A percentile compares a stretch with the other conserved stretches of the same genome.
Evolutionary conservation across 495 filamentous ascomycete genomes (phyloP).

Genomic region (Xylaria sp.): DNA sequence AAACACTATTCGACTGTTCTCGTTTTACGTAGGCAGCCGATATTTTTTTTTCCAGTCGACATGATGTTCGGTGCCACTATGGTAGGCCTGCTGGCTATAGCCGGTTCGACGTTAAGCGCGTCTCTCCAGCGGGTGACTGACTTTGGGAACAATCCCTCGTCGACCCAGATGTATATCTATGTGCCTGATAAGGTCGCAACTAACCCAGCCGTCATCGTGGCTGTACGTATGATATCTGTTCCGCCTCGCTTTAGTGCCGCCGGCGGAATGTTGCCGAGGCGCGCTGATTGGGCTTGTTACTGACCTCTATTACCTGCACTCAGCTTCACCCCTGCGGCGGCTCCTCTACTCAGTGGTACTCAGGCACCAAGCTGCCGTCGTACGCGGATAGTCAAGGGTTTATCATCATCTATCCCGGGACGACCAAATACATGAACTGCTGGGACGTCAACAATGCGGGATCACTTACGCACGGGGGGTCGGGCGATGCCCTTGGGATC

Average conservation of each 20-base stretch:
- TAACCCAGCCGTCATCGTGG: slow-evolving; percentile 42
- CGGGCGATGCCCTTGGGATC: slow-evolving; percentile 61
- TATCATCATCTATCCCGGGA: slow-evolving; percentile 61
- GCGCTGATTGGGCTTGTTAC: neutral
- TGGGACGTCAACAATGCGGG: slow-evolving; percentile 60
- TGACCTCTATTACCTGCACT: neutral
- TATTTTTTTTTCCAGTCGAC: neutral
- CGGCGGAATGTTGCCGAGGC: neutral
- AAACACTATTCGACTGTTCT: neutral
- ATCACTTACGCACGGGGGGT: slow-evolving; percentile 59
- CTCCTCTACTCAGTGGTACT: slow-evolving; percentile 43
- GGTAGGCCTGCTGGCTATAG: slow-evolving; percentile 14
- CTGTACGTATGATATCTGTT: slow-evolving; percentile 15
- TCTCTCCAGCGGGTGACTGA: slow-evolving; percentile 44
- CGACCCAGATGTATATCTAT: slow-evolving; percentile 49
- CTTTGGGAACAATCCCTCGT: slow-evolving; percentile 50
- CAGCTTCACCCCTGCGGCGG: slow-evolving; percentile 51
- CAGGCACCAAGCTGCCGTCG: slow-evolving; percentile 43
- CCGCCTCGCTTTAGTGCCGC: neutral
- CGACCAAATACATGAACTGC: slow-evolving; percentile 58
- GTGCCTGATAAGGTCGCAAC: slow-evolving; percentile 45
- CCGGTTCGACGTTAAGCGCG: slow-evolving; percentile 33
- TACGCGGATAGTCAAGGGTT: slow-evolving; percentile 58
- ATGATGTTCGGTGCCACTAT: slow-evolving; percentile 8
- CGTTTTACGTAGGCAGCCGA: neutral